These are phyloP conservation scores for Hawksworthiomyces lignivorus DNA, from an alignment of 2,329 filamentous ascomycete species.

Conservation along the genomic window DNA sequence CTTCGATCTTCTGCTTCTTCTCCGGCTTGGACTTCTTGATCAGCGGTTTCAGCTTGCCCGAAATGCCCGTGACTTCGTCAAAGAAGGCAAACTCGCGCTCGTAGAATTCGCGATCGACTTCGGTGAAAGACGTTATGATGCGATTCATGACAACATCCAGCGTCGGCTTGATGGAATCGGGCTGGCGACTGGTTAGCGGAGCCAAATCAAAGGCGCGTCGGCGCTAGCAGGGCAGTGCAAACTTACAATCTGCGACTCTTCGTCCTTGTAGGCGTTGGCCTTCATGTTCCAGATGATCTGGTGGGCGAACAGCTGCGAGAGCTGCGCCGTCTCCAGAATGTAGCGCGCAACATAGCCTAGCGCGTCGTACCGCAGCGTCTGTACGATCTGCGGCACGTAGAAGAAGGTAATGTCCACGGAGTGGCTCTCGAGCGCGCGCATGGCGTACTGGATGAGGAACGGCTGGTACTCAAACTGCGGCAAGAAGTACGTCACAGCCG, in stretches of 20 bases:
- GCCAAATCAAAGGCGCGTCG: no score
- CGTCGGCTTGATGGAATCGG: conserved; percentile 86
- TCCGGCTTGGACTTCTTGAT: conserved; percentile 90
- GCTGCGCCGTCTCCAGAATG: conserved; percentile 92
- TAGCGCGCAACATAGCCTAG: conserved; percentile 94
- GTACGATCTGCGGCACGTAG: conserved; percentile 96
- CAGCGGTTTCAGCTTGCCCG: conserved; percentile 87
- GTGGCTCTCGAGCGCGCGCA: conserved; percentile 89
- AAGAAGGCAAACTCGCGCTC: conserved; percentile 98
- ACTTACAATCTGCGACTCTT: conserved; percentile 77
- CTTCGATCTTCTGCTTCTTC: conserved; percentile 98
- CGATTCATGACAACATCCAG: conserved; percentile 83
- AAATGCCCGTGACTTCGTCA: conserved; percentile 89
- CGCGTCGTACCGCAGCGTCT: conserved; percentile 84
- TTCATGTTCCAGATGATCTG: conserved; percentile 99
- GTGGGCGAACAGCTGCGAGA: conserved; percentile 97
- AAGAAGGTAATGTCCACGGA: conserved; percentile 98
- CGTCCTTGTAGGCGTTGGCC: conserved; percentile 95
- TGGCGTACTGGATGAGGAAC: conserved; percentile 91
- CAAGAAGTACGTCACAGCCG: conserved; percentile 86
- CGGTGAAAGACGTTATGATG: conserved; percentile 74
- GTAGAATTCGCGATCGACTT: conserved; percentile 75
- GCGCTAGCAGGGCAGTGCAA: no score
- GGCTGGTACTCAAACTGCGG: conserved; percentile 87
- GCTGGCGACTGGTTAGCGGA: conserved; percentile 37